Base-by-base conservation (phyloP, 768 basidiomycete genomes). In the Omphalotus guepiniiformis region DNA sequence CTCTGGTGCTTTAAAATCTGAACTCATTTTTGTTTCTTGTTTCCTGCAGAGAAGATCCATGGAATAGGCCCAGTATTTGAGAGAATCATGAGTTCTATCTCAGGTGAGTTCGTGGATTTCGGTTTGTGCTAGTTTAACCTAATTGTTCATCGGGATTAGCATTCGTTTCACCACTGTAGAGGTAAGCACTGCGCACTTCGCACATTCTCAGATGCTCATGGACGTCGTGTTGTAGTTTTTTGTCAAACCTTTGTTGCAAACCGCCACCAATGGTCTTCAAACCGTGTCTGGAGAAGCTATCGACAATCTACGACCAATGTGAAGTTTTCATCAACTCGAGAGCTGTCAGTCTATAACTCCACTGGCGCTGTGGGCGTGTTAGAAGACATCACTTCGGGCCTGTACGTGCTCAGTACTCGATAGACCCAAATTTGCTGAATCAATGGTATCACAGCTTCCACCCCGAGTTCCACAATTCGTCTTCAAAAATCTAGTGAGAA, bases 101-200 rank as follows among this genome's bases (percentile, higher is more conserved):
- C 80, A 36, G 78, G 83, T 81, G 39, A 15, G 71, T 60, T 39
- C 3, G n/a, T n/a, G n/a, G n/a, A 8, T 27, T n/a, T 25, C 35
- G n/a, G 18, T n/a, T 6, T 37, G 15, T 21, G 3, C 37, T 39
- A 39, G 3, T 21, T 12, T 44, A 22, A 45, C 15, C 19, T 18
- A 25, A n/a, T 4, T 32, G 36, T 26, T 29, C 12, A n/a, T n/a
- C n/a, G n/a, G 19, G 42, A 7, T 15, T 58, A 78, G 88, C 88
- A 3, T 92, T 92, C 57, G 82, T 92, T 86, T 88, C 59, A 88
- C 85, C 1, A 90, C 89, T 2, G 65, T 95, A 27, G 92, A 93
- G 71, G 83, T 83, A 54, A n/a, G 61, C 37, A 36, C 18, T n/a
- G 9, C 19, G 30, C 15, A 12, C 25, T 5, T 21, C 42, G 36